Evolutionary conservation across 192 early-diverging fungal genomes (phyloP), one percentile per base, ranked within the genome.

Genomic region (Umbelopsis isabellina): DNA sequence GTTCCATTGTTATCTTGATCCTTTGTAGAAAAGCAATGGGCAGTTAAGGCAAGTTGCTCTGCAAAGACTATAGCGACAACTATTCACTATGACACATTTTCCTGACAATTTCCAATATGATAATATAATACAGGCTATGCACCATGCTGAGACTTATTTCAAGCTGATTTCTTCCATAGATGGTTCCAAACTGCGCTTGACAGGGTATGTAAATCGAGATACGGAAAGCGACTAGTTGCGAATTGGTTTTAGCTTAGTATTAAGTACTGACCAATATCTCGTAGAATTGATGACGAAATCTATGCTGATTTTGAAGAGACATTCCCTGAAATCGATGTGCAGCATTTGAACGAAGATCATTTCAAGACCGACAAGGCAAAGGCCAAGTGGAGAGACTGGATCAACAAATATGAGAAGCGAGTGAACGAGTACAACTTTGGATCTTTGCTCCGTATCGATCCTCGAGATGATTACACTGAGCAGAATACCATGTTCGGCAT

Each of bases 351-450:
- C 51, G 92, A 95, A 68, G 78, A 86, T 7, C 87, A 91, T 37
- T 96, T 98, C 85, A 96, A 97, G 85, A 83, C 89, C 7, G 81
- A 86, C 16, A 79, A 79, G 46, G 85, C 89, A 70, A 98, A 98
- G 80, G 91, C 85, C 30, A 91, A 91, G 74, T 98, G 96, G 96
- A 86, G 96, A 71, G 74, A 84, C 33, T 97, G 92, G 72, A 91
- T 96, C 69, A 92, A 82, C 80, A 88, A 91, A 80, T 97, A 92
- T 79, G 93, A 98, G 72, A 88, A 89, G 25, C 82, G 83, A 45
- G 89, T 98, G n/a, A 83, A 86, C 55, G 96, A 98, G 72, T 96
- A 83, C 77, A 98, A 97, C 82, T 98, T 96, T 88, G 96, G 96
- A 9, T 92, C 94, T 20, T 82, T 98, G 68, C 74, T 98, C 52